These are phyloP conservation scores for Ilyonectria sp. DNA, from an alignment of 2,329 filamentous ascomycete genomes.

Conservation along the genomic window DNA sequence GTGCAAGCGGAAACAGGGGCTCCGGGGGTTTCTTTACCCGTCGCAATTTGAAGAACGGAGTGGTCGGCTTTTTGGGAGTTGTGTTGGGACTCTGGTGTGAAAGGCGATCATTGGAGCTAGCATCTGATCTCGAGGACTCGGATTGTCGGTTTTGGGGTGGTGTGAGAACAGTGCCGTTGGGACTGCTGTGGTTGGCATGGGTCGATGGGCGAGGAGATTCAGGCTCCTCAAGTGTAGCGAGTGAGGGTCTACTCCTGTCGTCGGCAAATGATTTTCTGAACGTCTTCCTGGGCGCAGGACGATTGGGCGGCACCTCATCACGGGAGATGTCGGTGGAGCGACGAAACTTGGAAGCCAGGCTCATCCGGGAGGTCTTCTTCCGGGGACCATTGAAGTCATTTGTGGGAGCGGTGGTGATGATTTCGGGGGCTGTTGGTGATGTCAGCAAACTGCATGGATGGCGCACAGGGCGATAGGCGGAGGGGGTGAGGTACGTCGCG, in stretches of 20 bases:
- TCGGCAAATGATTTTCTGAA: slow-evolving; percentile 63
- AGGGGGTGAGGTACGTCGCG: slow-evolving; percentile 64
- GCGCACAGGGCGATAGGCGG: slow-evolving; percentile 7
- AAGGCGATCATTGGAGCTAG: slow-evolving; percentile 79
- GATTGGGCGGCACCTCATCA: slow-evolving; percentile 44
- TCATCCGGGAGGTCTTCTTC: slow-evolving; percentile 71
- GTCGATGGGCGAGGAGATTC: slow-evolving; percentile 50
- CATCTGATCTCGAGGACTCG: slow-evolving; percentile 93
- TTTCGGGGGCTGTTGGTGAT: slow-evolving; percentile 71
- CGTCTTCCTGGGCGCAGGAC: slow-evolving; percentile 38
- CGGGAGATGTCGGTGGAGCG: slow-evolving; percentile 65
- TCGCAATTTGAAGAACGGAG: slow-evolving; percentile 86
- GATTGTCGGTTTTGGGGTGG: slow-evolving; percentile 61
- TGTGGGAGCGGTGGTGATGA: slow-evolving; percentile 94
- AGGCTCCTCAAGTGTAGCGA: slow-evolving; percentile 71
- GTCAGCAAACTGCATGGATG: slow-evolving; percentile 36
- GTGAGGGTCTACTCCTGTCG: slow-evolving; percentile 50
- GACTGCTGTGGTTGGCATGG: slow-evolving; percentile 44
- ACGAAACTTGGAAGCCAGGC: slow-evolving; percentile 67
- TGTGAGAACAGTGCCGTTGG: slow-evolving; percentile 63
- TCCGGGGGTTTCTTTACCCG: slow-evolving; percentile 82
- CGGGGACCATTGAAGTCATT: slow-evolving; percentile 69
- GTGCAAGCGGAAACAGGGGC: slow-evolving; percentile 86
- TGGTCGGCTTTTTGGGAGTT: slow-evolving; percentile 75
- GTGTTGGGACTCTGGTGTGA: slow-evolving; percentile 72